phyloP scores from a whole-genome alignment of 306 rosid species.

The Trifolium dubium region DNA sequence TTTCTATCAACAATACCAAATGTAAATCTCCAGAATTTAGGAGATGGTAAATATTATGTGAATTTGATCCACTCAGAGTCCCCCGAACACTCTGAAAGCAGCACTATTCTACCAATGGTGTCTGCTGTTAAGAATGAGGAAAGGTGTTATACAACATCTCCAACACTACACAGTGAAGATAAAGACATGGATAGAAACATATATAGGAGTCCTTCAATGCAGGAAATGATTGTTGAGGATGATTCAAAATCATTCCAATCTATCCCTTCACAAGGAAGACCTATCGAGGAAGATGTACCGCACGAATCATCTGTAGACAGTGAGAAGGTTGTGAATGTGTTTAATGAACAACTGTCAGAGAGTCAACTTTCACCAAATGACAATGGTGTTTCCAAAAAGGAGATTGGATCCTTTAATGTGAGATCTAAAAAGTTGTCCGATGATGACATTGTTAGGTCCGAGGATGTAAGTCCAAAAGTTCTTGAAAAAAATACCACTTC shows the following conservation, averaged over 20 bases:
- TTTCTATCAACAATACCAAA: slow-evolving; percentile 61
- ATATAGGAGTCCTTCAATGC: slow-evolving; percentile 34
- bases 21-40: slow-evolving; percentile 41
- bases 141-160: slow-evolving; percentile 27
- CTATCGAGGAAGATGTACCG: slow-evolving; percentile 32
- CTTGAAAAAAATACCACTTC: slow-evolving; percentile 44
- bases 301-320: slow-evolving; percentile 14
- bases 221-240: slow-evolving; percentile 33
- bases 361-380: slow-evolving; percentile 28
- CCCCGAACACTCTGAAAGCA: slow-evolving; percentile 39
- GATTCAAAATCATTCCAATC: slow-evolving; percentile 41
- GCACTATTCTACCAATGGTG: slow-evolving; percentile 27
- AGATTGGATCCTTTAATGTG: slow-evolving; percentile 43
- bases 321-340: slow-evolving; percentile 41
- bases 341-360: slow-evolving; percentile 44
- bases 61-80: slow-evolving; percentile 12
- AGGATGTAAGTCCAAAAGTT: slow-evolving; percentile 37
- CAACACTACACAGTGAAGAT: slow-evolving; percentile 43
- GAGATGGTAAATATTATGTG: slow-evolving; percentile 45
- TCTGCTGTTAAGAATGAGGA: slow-evolving; percentile 38
- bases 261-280: slow-evolving; percentile 30
- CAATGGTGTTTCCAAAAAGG: slow-evolving; percentile 36
- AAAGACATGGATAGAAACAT: slow-evolving; percentile 31
- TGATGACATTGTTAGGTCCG: slow-evolving; percentile 39
- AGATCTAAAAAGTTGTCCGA: slow-evolving; percentile 49